A percentile compares a stretch with the other conserved stretches of the same genome.
These are phyloP conservation scores for Veloporphyrellus conicus DNA, from an alignment of 1,284 basidiomycete species.

Conservation along the genomic window DNA sequence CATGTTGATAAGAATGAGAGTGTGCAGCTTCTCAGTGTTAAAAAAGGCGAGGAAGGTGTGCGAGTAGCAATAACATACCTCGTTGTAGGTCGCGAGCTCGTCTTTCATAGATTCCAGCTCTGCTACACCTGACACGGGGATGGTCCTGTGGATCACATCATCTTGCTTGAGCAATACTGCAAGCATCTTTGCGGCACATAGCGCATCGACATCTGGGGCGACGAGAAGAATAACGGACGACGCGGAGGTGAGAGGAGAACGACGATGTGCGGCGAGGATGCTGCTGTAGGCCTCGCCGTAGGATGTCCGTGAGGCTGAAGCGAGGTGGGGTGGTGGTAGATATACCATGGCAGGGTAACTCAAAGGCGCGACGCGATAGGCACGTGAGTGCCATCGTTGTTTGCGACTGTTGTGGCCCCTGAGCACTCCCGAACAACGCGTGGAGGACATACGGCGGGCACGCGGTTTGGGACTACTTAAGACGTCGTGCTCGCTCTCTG, in stretches of 20 bases:
- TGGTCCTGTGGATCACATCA: constrained; percentile 86
- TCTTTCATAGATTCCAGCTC: constrained; percentile 66
- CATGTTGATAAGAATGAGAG: constrained; percentile 89
- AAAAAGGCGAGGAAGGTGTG: not conserved
- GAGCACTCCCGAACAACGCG: constrained; percentile 14
- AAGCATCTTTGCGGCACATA: constrained; percentile 87
- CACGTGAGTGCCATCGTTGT: constrained; percentile 18
- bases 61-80: constrained; percentile 48
- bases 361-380: not conserved
- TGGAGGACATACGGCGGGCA: constrained; percentile 28
- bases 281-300: constrained; percentile 80
- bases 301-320: constrained; percentile 52
- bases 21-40: constrained; percentile 64
- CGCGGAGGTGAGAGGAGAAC: constrained; percentile 70
- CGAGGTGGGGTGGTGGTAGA: constrained; percentile 63
- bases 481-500: constrained; percentile 4
- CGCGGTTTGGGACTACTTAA: constrained; percentile 33
- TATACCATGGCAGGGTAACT: constrained; percentile 51
- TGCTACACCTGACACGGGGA: constrained; percentile 86
- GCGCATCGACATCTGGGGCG: constrained; percentile 84
- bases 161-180: constrained; percentile 89
- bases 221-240: constrained; percentile 82
- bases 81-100: constrained; percentile 63
- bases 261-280: constrained; percentile 70
- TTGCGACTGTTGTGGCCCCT: constrained; percentile 24